These are phyloP conservation scores for Penicillium sp. DNA, from an alignment of 2,329 filamentous ascomycete species.

Conservation along the genomic window DNA sequence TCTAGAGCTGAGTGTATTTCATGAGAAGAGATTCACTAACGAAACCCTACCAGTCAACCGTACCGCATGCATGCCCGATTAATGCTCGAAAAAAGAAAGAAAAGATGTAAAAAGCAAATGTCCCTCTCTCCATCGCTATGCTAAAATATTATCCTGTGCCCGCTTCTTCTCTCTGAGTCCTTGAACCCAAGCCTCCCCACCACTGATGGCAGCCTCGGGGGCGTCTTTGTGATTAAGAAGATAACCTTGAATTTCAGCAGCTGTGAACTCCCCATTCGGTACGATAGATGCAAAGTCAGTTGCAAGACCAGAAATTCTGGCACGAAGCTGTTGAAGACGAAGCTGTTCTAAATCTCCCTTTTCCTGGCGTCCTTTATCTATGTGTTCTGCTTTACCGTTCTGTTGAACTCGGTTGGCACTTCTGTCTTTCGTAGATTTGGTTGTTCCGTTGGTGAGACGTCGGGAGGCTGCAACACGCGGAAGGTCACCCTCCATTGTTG, in stretches of 20 bases:
- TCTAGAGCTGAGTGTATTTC: no score
- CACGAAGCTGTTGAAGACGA: slow-evolving; percentile 15
- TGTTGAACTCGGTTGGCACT: neutral
- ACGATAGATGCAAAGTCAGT: slow-evolving; percentile 37
- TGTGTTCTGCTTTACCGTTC: slow-evolving; percentile 2
- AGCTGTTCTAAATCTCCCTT: slow-evolving; percentile 1
- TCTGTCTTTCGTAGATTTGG: neutral
- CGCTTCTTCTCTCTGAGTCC: slow-evolving; percentile 30
- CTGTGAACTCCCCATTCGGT: slow-evolving; percentile 40
- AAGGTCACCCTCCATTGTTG: slow-evolving; percentile 35
- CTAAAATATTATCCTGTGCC: slow-evolving; percentile 15
- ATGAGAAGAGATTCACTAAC: no score
- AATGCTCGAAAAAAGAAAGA: no score
- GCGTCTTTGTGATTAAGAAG: slow-evolving; percentile 41
- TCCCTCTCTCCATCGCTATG: neutral
- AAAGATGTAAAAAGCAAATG: no score
- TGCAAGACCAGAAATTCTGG: slow-evolving; percentile 30
- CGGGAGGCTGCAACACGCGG: slow-evolving; percentile 13
- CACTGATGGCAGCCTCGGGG: slow-evolving; percentile 36
- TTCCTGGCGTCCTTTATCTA: neutral
- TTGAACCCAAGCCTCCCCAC: slow-evolving; percentile 36
- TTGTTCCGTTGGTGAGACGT: slow-evolving; percentile 4
- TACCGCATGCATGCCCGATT: neutral
- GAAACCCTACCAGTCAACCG: neutral
- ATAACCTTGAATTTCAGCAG: slow-evolving; percentile 48